These are phyloP conservation scores for Aegilops bicornis DNA, from an alignment of 176 grass and related monocot species.

Conservation along the genomic window DNA sequence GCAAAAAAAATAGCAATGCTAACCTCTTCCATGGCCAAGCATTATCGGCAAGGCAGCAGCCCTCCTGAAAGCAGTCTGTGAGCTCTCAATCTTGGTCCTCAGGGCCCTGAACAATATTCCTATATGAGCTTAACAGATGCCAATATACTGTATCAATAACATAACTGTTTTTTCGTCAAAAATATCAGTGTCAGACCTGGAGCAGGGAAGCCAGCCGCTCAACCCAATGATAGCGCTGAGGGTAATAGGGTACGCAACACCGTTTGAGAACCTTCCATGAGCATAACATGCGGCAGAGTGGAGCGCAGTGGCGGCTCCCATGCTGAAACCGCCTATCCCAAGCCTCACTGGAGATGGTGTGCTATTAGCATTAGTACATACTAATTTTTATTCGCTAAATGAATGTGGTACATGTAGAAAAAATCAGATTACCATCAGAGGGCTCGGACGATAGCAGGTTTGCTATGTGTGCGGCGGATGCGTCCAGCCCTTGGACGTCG, in stretches of 20 bases:
- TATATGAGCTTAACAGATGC: background rate
- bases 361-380: background rate
- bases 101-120: slow-evolving; percentile 51
- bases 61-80: slow-evolving; percentile 59
- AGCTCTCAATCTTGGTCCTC: slow-evolving; percentile 84
- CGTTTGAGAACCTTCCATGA: slow-evolving; percentile 74
- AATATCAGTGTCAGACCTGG: slow-evolving; percentile 47
- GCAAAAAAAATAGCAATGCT: background rate
- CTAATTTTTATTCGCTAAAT: background rate
- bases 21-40: slow-evolving; percentile 86
- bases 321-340: slow-evolving; percentile 96
- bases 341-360: slow-evolving; percentile 59
- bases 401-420: slow-evolving; percentile 19
- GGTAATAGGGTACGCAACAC: slow-evolving; percentile 56
- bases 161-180: background rate
- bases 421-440: slow-evolving; percentile 64
- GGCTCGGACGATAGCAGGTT: slow-evolving; percentile 87
- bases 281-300: slow-evolving; percentile 84
- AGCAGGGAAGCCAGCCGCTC: slow-evolving; percentile 97
- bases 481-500: slow-evolving; percentile 77
- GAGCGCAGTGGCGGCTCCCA: slow-evolving; percentile 69
- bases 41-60: slow-evolving; percentile 69
- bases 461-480: slow-evolving; percentile 75
- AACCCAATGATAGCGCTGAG: slow-evolving; percentile 65
- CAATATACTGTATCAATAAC: background rate